Conservation (phyloP, 2,329 filamentous ascomycete genomes). For the Aureobasidium vineae region DNA sequence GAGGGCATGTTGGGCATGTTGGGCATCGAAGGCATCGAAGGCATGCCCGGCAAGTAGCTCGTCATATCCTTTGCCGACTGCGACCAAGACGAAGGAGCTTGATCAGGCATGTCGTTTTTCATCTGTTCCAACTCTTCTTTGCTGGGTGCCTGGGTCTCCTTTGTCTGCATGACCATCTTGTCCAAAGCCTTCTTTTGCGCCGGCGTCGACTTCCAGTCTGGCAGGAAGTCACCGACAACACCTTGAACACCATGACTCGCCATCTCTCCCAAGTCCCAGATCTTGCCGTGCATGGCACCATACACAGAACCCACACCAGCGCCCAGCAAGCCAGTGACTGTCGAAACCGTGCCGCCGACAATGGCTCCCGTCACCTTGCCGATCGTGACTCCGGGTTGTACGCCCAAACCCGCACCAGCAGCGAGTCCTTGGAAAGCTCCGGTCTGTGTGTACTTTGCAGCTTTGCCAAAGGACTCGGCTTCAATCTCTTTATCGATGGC, state of each 20-base stretch:
- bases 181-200: slow-evolving; percentile 41
- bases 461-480: slow-evolving; percentile 44
- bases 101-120: slow-evolving; percentile 38
- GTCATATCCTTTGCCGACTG: slow-evolving; percentile 39
- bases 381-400: slow-evolving; percentile 39
- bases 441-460: slow-evolving; percentile 43
- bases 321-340: slow-evolving; percentile 39
- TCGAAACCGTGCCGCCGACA: slow-evolving; percentile 39
- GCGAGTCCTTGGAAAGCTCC: slow-evolving; percentile 44
- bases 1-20: slow-evolving; percentile 35
- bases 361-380: slow-evolving; percentile 41
- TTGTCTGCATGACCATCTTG: slow-evolving; percentile 42
- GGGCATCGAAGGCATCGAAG: slow-evolving; percentile 30
- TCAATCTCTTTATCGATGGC: slow-evolving; percentile 45
- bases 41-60: slow-evolving; percentile 35
- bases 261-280: slow-evolving; percentile 41
- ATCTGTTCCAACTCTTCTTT: slow-evolving; percentile 40
- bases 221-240: slow-evolving; percentile 38
- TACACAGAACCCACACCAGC: slow-evolving; percentile 40
- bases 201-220: slow-evolving; percentile 39
- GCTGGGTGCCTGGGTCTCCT: slow-evolving; percentile 37
- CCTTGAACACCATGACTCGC: slow-evolving; percentile 39
- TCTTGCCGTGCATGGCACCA: slow-evolving; percentile 39
- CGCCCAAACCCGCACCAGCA: slow-evolving; percentile 42
- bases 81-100: slow-evolving; percentile 39